These are phyloP conservation scores for Physaria fendleri DNA, from an alignment of 345 rosid species.

Conservation along the genomic window DNA sequence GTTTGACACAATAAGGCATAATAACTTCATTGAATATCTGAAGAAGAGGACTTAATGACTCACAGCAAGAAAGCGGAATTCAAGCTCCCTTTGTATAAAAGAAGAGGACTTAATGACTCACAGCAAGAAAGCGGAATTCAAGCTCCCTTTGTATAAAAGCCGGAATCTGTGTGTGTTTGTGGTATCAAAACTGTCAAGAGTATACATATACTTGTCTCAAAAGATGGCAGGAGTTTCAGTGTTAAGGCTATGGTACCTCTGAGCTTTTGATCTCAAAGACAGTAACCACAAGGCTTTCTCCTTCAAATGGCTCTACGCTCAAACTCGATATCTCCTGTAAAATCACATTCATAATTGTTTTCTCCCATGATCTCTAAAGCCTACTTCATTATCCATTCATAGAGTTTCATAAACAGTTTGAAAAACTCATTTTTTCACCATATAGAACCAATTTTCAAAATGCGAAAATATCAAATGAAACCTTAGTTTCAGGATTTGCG, in stretches of 20 bases:
- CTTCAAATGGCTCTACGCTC: conserved; percentile 74
- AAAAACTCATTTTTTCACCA: background rate
- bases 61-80: conserved; percentile 82
- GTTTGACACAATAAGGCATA: background rate
- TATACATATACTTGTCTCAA: background rate
- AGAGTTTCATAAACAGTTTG: background rate
- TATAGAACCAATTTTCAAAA: background rate
- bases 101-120: conserved; percentile 39
- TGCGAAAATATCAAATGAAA: conserved; percentile 2
- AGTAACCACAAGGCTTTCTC: conserved; percentile 66
- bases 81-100: conserved; percentile 75
- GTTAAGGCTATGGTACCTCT: conserved; percentile 45
- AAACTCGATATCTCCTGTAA: conserved; percentile 92
- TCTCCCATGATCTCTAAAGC: background rate
- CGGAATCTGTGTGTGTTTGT: conserved; percentile 54
- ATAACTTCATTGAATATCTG: background rate
- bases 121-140: conserved; percentile 81
- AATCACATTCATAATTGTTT: background rate
- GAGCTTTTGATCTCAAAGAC: conserved; percentile 69
- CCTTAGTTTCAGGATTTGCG: conserved; percentile 85
- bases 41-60: conserved; percentile 40
- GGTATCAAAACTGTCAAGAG: conserved; percentile 1
- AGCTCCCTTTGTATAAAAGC: conserved; percentile 79
- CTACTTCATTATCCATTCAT: too few relatives aligned
- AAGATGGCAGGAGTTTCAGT: background rate